These are phyloP conservation scores for Eremochloa ophiuroides DNA, from an alignment of 176 grass and related monocot genomes.

Conservation along the genomic window DNA sequence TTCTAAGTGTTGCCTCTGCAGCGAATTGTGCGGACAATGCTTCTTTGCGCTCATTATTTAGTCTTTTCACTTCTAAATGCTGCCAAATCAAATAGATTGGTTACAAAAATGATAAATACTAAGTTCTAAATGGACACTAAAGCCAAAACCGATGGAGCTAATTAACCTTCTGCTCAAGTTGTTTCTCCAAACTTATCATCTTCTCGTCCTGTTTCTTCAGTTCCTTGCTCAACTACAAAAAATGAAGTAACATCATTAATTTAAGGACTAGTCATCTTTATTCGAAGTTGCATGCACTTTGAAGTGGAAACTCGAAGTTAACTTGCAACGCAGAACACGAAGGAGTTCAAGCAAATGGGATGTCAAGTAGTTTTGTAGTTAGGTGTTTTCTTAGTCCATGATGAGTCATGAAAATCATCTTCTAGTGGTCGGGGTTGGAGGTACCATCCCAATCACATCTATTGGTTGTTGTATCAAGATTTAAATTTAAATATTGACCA, in stretches of 20 bases:
- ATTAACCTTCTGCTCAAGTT: conserved; percentile 80
- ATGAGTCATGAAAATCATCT: not conserved
- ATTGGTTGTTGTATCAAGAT: too few species aligned
- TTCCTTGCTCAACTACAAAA: conserved; percentile 74
- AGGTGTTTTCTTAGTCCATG: not conserved
- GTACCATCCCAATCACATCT: not conserved
- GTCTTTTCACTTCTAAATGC: conserved; percentile 78
- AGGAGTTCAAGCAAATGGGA: conserved; percentile 12
- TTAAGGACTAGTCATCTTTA: not conserved
- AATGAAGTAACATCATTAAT: not conserved
- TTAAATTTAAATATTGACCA: too few species aligned
- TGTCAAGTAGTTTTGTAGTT: not conserved
- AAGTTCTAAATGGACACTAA: not conserved
- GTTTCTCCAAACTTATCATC: conserved; percentile 54
- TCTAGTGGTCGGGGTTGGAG: not conserved
- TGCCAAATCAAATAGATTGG: conserved; percentile 24
- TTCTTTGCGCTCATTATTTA: conserved; percentile 72
- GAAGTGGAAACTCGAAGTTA: not conserved
- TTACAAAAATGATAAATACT: not conserved
- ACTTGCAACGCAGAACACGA: not conserved
- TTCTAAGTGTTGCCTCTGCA: conserved; percentile 71
- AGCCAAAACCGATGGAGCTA: not conserved
- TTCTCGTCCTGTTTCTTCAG: conserved; percentile 81
- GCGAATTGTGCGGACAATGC: conserved; percentile 76
- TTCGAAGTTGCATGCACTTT: not conserved